Percentiles rank a stretch among this genome's conserved stretches.
phyloP scores from a whole-genome alignment of 495 filamentous ascomycete genomes.

The Aspergillus campestris region DNA sequence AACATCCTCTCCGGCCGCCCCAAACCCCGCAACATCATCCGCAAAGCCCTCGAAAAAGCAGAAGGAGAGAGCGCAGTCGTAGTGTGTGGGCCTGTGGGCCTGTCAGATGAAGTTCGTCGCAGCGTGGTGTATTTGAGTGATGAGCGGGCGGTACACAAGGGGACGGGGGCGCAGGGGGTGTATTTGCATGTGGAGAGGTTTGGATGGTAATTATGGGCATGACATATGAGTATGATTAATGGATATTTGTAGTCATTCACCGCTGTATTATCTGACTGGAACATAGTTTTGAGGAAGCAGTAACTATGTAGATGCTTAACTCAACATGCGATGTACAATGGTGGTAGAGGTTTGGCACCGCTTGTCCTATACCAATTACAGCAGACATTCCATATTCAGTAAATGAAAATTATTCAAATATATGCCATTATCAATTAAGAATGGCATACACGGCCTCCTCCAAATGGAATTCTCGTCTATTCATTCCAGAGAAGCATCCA shows the following conservation, averaged over 20 bases:
- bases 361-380: too few relatives aligned
- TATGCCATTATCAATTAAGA: too few relatives aligned
- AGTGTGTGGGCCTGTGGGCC: slow-evolving; percentile 64
- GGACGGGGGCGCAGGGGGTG: slow-evolving; percentile 76
- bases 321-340: too few relatives aligned
- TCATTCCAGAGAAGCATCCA: too few relatives aligned
- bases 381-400: too few relatives aligned
- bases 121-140: slow-evolving; percentile 66
- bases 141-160: slow-evolving; percentile 84
- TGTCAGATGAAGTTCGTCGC: slow-evolving; percentile 57
- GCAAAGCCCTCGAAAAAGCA: slow-evolving; percentile 58
- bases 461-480: too few relatives aligned
- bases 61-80: slow-evolving; percentile 76
- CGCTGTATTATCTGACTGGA: too few relatives aligned
- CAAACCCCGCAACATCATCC: slow-evolving; percentile 36
- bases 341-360: too few relatives aligned
- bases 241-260: background rate
- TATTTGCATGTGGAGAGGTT: slow-evolving; percentile 42
- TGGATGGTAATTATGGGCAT: slow-evolving; percentile 16
- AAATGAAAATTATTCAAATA: too few relatives aligned
- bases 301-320: too few relatives aligned
- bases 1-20: slow-evolving; percentile 35
- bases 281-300: too few relatives aligned
- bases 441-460: too few relatives aligned
- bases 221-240: slow-evolving; percentile 1